phyloP scores from a whole-genome alignment of 2,329 filamentous ascomycete genomes.

The Boeremia exigua region DNA sequence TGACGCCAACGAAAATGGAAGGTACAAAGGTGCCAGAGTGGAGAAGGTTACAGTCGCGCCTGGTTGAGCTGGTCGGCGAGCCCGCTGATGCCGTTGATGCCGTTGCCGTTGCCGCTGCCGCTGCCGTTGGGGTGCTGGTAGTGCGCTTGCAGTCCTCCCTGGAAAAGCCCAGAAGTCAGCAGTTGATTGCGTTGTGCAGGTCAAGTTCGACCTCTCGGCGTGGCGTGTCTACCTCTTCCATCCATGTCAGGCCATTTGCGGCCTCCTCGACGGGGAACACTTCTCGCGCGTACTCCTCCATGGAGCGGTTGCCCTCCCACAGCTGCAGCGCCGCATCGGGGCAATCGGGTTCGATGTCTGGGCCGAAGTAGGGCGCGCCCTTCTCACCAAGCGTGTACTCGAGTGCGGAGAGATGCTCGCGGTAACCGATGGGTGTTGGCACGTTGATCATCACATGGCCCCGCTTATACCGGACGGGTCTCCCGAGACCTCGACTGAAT shows the following conservation, averaged over 20 bases:
- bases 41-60: slow-evolving; percentile 38
- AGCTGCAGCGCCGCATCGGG: slow-evolving; percentile 78
- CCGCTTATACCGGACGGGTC: slow-evolving; percentile 78
- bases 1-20: slow-evolving; percentile 29
- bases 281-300: slow-evolving; percentile 94
- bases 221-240: slow-evolving; percentile 63
- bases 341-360: slow-evolving; percentile 65
- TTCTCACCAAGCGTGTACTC: slow-evolving; percentile 65
- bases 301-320: slow-evolving; percentile 88
- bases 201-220: slow-evolving; percentile 44
- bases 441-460: slow-evolving; percentile 84
- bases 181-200: slow-evolving; percentile 45
- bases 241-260: slow-evolving; percentile 93
- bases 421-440: slow-evolving; percentile 84
- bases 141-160: slow-evolving; percentile 34
- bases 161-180: slow-evolving; percentile 40
- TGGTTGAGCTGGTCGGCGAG: slow-evolving; percentile 44
- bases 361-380: slow-evolving; percentile 67
- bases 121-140: slow-evolving; percentile 35
- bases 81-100: slow-evolving; percentile 29
- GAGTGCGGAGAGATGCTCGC: slow-evolving; percentile 77
- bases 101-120: slow-evolving; percentile 8
- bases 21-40: slow-evolving; percentile 20
- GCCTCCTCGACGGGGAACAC: slow-evolving; percentile 95
- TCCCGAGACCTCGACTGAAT: slow-evolving; percentile 78